Evolutionary conservation across 495 filamentous ascomycete species (phyloP).

Genomic region (Gamarada debralockiae): DNA sequence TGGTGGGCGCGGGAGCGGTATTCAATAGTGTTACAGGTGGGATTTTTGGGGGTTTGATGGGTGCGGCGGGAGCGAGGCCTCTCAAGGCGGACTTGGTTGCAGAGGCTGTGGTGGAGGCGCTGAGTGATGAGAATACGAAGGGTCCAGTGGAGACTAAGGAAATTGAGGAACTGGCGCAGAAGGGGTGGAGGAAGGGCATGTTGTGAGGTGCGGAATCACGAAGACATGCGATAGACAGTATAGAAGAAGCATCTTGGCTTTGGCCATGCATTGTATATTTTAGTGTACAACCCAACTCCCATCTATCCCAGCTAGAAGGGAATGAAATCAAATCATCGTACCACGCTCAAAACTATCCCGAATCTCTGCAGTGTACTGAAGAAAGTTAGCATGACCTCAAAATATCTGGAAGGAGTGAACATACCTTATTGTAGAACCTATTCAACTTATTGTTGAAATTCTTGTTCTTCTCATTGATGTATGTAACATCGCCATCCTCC

Average conservation of each 20-base stretch:
- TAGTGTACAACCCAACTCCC: constrained; percentile 9
- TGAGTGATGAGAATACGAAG: constrained; percentile 62
- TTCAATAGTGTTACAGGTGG: constrained; percentile 75
- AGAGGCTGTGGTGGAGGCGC: constrained; percentile 76
- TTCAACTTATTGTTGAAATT: constrained; percentile 97
- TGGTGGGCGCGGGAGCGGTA: constrained; percentile 61
- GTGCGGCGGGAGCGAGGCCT: constrained; percentile 79
- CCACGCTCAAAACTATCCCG: constrained; percentile 96
- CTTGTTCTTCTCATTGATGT: constrained; percentile 99
- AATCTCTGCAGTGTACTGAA: constrained; percentile 89
- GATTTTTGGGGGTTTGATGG: constrained; percentile 65
- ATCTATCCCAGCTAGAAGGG: background rate
- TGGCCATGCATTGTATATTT: constrained; percentile 18
- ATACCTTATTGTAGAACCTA: constrained; percentile 92
- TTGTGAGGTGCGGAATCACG: constrained; percentile 36
- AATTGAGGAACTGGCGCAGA: constrained; percentile 69
- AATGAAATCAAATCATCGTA: constrained; percentile 65
- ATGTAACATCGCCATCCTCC: constrained; percentile 85
- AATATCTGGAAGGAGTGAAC: constrained; percentile 14
- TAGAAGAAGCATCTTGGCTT: constrained; percentile 12
- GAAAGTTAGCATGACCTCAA: constrained; percentile 30
- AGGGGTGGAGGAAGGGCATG: constrained; percentile 80
- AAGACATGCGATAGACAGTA: too few relatives aligned
- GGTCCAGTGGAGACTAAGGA: constrained; percentile 65
- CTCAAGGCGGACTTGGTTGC: constrained; percentile 81